These are phyloP conservation scores for Pythium inflatum DNA, from an alignment of 352 stramenopile genomes.

Conservation along the genomic window DNA sequence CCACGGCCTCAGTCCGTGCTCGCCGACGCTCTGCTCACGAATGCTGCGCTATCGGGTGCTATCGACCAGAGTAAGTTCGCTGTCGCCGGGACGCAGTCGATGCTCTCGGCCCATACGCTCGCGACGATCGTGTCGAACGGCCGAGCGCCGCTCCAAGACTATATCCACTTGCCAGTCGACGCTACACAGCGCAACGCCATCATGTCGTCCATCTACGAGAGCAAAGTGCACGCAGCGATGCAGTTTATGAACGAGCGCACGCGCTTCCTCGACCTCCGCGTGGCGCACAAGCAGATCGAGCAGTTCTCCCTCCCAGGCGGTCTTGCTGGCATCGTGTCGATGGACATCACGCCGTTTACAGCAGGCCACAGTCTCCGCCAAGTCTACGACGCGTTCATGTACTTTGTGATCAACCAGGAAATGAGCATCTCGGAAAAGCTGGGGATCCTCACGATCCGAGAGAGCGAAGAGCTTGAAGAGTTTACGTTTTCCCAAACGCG, in stretches of 20 bases:
- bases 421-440: slow-evolving; percentile 18
- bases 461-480: slow-evolving; percentile 12
- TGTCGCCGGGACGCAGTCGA: slow-evolving; percentile 20
- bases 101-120: slow-evolving; percentile 1
- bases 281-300: background rate
- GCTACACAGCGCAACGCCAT: background rate
- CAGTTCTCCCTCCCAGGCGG: background rate
- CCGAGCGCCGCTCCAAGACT: background rate
- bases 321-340: background rate
- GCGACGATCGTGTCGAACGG: background rate
- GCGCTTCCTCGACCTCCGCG: background rate
- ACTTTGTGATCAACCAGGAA: slow-evolving; percentile 17
- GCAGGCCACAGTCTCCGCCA: slow-evolving; percentile 16
- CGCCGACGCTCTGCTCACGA: background rate
- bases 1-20: background rate
- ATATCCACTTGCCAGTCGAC: slow-evolving; percentile 14
- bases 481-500: background rate
- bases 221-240: background rate
- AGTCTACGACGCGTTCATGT: slow-evolving; percentile 18
- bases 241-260: background rate
- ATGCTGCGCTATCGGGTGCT: background rate
- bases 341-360: slow-evolving; percentile 8
- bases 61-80: slow-evolving; percentile 9
- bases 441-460: slow-evolving; percentile 12
- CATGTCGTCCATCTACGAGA: background rate